Evolutionary conservation across 2,329 filamentous ascomycete species (phyloP).

Genomic region (Fusarium sp.): DNA sequence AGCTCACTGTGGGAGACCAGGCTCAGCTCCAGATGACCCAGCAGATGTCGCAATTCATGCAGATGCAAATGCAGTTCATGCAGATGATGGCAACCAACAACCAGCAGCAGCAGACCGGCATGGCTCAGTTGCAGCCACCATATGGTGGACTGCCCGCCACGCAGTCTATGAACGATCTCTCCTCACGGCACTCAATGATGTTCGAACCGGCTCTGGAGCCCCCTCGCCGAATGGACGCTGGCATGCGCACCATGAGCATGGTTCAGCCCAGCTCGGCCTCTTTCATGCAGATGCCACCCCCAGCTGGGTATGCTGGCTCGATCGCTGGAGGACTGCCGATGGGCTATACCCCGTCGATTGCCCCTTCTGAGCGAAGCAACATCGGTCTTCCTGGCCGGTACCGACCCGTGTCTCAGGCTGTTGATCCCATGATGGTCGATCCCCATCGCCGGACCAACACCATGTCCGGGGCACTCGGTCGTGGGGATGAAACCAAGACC

Average conservation of each 20-base stretch:
- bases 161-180: conserved; percentile 59
- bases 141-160: conserved; percentile 47
- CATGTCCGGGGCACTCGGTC: conserved; percentile 50
- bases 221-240: conserved; percentile 55
- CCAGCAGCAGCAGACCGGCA: conserved; percentile 39
- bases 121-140: conserved; percentile 44
- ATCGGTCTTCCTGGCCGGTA: conserved; percentile 91
- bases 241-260: conserved; percentile 84
- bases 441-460: conserved; percentile 50
- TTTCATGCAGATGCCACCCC: conserved; percentile 61
- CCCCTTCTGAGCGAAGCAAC: conserved; percentile 95
- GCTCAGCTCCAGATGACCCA: conserved; percentile 84
- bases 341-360: conserved; percentile 89
- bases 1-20: conserved; percentile 73
- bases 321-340: conserved; percentile 53
- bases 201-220: conserved; percentile 61
- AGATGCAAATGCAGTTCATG: conserved; percentile 96
- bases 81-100: conserved; percentile 75
- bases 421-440: conserved; percentile 46
- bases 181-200: conserved; percentile 59
- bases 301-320: conserved; percentile 47
- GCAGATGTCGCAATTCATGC: conserved; percentile 89
- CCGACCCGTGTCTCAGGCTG: conserved; percentile 82
- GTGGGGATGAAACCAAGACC: conserved; percentile 48
- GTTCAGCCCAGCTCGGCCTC: conserved; percentile 75